phyloP scores from a whole-genome alignment of 2,329 filamentous ascomycete genomes.

The Sordariomycetes sp. region DNA sequence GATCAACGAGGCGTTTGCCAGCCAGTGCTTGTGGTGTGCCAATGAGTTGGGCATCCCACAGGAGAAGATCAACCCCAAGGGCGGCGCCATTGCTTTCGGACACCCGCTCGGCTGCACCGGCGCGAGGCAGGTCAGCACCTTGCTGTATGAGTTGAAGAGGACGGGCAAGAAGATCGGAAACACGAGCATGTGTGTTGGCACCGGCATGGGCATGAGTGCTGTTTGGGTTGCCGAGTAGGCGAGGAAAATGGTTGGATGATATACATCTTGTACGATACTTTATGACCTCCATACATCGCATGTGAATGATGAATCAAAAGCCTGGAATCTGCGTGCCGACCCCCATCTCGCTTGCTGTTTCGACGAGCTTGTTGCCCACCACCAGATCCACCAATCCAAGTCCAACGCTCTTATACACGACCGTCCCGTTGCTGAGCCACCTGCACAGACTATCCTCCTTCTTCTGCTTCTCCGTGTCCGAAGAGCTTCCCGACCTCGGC shows the following conservation, averaged over 20 bases:
- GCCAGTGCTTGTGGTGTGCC: constrained; percentile 87
- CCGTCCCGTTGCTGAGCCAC: constrained; percentile 54
- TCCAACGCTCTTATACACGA: constrained; percentile 61
- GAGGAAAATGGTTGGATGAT: not conserved
- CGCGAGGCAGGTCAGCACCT: constrained; percentile 83
- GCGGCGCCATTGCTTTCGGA: constrained; percentile 90
- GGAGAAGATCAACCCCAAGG: constrained; percentile 95
- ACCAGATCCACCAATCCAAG: constrained; percentile 58
- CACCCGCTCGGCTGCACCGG: constrained; percentile 94
- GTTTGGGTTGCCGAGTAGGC: constrained; percentile 87
- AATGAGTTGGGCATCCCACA: constrained; percentile 75
- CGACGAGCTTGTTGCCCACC: constrained; percentile 48
- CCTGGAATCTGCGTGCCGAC: constrained; percentile 44
- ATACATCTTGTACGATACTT: not conserved
- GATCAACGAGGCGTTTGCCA: constrained; percentile 98
- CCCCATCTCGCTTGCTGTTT: constrained; percentile 43
- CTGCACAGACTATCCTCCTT: constrained; percentile 37
- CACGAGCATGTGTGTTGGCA: constrained; percentile 94
- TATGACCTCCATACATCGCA: not conserved
- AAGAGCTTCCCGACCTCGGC: no score
- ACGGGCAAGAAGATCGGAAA: constrained; percentile 80
- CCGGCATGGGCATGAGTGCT: constrained; percentile 95
- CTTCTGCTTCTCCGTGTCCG: constrained; percentile 23
- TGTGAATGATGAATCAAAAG: constrained; percentile 33
- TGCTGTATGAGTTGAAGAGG: constrained; percentile 82